Base-by-base conservation (phyloP, 2,329 filamentous ascomycete genomes). In the Xylaria sp. region DNA sequence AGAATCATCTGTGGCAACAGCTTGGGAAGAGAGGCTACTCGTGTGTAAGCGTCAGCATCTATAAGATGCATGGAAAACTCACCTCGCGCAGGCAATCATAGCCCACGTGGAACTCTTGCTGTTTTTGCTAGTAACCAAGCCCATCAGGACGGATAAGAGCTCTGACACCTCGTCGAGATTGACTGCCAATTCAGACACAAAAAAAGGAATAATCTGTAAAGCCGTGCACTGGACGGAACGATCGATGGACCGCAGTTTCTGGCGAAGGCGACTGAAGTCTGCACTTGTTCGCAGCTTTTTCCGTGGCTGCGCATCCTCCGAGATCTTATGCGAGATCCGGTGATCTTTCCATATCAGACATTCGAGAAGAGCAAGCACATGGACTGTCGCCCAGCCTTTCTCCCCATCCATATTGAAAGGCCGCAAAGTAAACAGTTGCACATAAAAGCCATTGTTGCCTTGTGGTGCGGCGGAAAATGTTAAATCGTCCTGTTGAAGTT, bases 21-120 rank as follows among this genome's bases (percentile, higher is more conserved):
- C 59, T 59, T 81, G 76, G 43, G 74, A 64, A 24, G 79, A 75
- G 63, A 81, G 78, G 61, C 79, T 82, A 59, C 6, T 19, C 44
- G n/a, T 50, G 4, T 19, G 26, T 62, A 58, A 60, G 50, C 55
- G 24, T 44, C 42, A 38, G 37, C 11, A 37, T 47, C 22, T 20
- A 21, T 1, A 39, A 22, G 11, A 52, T 47, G 4, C 26, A 43
- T 24, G 39, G 16, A 44, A 50, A 20, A 72, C 80, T 67, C 75
- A 92, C 91, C 89, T 90, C 58, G 90, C 79, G 67, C 91, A 84
- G n/a, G 87, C 88, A 48, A 97, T 71, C 76, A 96, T 85, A 17
- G 91, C 88, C 94, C 94, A 99, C 0, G 87, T 90, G 7, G 87
- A 83, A 39, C 87, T 76, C 7, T 73, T 71, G 13, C 75, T 73